A percentile compares a stretch with the other conserved stretches of the same genome.
Evolutionary conservation across 129 eudicot genomes (phyloP).

Genomic region (Silybum marianum): DNA sequence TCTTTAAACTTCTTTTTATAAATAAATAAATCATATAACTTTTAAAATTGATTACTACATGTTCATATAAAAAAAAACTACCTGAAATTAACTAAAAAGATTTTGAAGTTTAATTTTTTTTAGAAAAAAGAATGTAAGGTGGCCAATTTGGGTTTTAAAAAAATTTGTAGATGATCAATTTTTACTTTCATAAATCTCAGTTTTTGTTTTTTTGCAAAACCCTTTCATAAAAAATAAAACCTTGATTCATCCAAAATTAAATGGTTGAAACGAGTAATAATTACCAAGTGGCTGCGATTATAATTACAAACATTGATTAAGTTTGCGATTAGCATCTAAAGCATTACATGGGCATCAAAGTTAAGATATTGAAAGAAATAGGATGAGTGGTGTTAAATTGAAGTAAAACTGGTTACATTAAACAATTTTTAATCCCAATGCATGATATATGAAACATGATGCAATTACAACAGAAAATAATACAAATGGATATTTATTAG

Average conservation of each 20-base stretch:
- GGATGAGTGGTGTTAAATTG: background rate
- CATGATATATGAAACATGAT: background rate
- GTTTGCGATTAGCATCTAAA: background rate
- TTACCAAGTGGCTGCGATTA: too few species aligned
- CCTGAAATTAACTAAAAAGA: too few species aligned
- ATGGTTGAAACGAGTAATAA: background rate
- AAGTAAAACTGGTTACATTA: background rate
- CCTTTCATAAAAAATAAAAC: background rate
- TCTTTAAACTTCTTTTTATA: too few species aligned
- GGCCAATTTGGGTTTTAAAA: too few species aligned
- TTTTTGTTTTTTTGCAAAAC: background rate
- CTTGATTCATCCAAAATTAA: background rate
- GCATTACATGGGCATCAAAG: background rate
- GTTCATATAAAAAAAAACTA: too few species aligned
- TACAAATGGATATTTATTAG: background rate
- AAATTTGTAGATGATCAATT: too few species aligned
- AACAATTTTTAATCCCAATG: background rate
- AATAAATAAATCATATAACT: too few species aligned
- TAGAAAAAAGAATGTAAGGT: too few species aligned
- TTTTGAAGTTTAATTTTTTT: too few species aligned
- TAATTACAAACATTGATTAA: too few species aligned
- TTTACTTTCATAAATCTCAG: too few species aligned
- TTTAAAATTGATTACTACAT: too few species aligned
- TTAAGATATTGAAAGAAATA: background rate
- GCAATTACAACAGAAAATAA: background rate